Base-by-base conservation (phyloP, 1,139 yeast species). In the Geotrichum carabidarum region DNA sequence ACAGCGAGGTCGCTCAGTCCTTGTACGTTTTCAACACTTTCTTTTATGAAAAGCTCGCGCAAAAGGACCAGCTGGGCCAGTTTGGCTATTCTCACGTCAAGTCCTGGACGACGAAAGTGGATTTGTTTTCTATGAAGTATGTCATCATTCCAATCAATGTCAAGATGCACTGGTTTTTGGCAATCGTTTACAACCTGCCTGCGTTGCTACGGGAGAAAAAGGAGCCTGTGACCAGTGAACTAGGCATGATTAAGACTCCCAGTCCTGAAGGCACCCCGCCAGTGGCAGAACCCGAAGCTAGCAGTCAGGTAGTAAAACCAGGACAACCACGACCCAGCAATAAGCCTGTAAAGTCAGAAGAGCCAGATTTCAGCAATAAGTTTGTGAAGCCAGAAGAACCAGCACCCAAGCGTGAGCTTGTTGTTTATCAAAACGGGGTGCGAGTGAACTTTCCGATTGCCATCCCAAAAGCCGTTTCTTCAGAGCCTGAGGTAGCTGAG, bases 81-180 rank as follows among this genome's bases (percentile, higher is more conserved):
- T 57, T 77, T 55, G 81, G 79, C 57, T 88, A 85, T 66, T 74
- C 72, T 1, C 86, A 84, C 62, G 84, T 90, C 34, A 80, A 80
- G 59, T 76, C 84, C 55, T 93, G 99, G 98, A 80, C 94, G 4
- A 74, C 78, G 49, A 86, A 84, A 62, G 71, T 87, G 27, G 84
- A 84, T 53, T 67, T 91, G 7, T 80, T 83, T 70, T 73, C 75
- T 18, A 82, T 77, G 63, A 78, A 81, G 50, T 81, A 78, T 62
- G 74, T 90, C 1, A 77, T 91, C 4, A 75, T 93, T 15, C 99
- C 99, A 0, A 82, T 94, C 9, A 89, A 89, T 68, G 88, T 84
- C 60, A 76, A 78, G 42, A 41, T 64, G 50, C 99, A 93, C 71
- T 93, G 99, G 99, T 89, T 84, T 65, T 83, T 91, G 49, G 84